phyloP scores from a whole-genome alignment of 2,329 filamentous ascomycete species.

The Alternaria rosae region DNA sequence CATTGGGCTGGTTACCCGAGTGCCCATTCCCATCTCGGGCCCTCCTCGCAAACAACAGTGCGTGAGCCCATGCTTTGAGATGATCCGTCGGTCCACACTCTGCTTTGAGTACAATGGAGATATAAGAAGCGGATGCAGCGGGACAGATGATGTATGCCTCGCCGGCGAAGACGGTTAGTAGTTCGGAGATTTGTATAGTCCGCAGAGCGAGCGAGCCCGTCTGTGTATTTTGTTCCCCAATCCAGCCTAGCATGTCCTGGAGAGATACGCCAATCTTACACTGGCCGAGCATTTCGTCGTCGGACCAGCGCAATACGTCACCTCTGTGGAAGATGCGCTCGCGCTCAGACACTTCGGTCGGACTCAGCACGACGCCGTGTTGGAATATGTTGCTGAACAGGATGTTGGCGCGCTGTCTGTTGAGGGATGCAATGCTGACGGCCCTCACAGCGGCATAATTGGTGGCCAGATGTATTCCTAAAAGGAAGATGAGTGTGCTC shows the following conservation, averaged over 20 bases:
- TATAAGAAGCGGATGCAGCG: constrained; percentile 42
- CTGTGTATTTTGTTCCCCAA: constrained; percentile 30
- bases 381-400: constrained; percentile 65
- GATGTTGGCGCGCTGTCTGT: constrained; percentile 84
- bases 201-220: constrained; percentile 38
- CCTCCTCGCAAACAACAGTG: constrained; percentile 57
- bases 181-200: constrained; percentile 52
- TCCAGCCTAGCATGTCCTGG: constrained; percentile 40
- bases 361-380: constrained; percentile 62
- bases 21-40: constrained; percentile 11
- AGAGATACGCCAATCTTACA: constrained; percentile 63
- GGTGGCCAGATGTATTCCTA: constrained; percentile 78
- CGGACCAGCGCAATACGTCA: constrained; percentile 67
- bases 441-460: constrained; percentile 87
- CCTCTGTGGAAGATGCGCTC: constrained; percentile 70
- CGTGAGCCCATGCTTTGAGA: constrained; percentile 69
- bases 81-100: constrained; percentile 59
- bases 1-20: constrained; percentile 20
- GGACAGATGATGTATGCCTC: constrained; percentile 70
- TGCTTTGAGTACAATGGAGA: constrained; percentile 70
- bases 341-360: constrained; percentile 67
- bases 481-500: constrained; percentile 72
- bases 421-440: constrained; percentile 84
- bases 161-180: constrained; percentile 60
- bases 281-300: constrained; percentile 58